phyloP scores from a whole-genome alignment of 805 yeast genomes.

The Kodamaea nitidulidarum region DNA sequence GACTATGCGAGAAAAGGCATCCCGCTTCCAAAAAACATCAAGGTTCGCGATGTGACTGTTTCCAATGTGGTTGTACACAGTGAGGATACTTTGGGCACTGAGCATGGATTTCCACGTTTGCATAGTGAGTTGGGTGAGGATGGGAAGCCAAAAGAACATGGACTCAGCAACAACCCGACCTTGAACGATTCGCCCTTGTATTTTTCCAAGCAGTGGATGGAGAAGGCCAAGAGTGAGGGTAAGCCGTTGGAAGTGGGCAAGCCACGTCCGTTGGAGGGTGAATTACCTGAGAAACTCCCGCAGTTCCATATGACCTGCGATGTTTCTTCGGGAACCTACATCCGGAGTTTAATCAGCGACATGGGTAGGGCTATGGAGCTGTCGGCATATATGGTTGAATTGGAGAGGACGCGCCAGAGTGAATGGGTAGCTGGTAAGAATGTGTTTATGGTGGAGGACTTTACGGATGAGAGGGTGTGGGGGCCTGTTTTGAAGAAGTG shows the following conservation, averaged over 20 bases:
- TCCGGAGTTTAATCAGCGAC: constrained; percentile 85
- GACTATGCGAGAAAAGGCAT: constrained; percentile 89
- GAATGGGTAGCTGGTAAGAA: constrained; percentile 75
- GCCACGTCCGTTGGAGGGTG: constrained; percentile 34
- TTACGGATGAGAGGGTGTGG: constrained; percentile 69
- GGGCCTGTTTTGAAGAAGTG: constrained; percentile 56
- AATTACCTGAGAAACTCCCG: constrained; percentile 54
- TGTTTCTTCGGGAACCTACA: constrained; percentile 94
- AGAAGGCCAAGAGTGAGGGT: constrained; percentile 37
- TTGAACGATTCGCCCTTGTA: constrained; percentile 59
- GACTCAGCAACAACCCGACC: constrained; percentile 48
- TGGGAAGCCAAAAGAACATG: constrained; percentile 43
- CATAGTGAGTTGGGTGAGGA: constrained; percentile 45
- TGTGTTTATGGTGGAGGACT: constrained; percentile 65
- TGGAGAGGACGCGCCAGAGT: constrained; percentile 71
- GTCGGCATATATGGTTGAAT: constrained; percentile 82
- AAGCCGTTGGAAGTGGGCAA: constrained; percentile 36
- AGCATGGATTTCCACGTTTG: constrained; percentile 51
- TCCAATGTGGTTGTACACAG: constrained; percentile 48
- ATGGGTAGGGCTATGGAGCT: constrained; percentile 77
- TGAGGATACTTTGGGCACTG: constrained; percentile 48
- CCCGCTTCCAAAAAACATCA: constrained; percentile 81
- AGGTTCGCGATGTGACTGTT: constrained; percentile 67
- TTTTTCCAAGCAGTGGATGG: constrained; percentile 53
- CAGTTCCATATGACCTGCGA: constrained; percentile 66